Evolutionary conservation across 495 filamentous ascomycete species (phyloP).

Genomic region (Rusavskia elegans): DNA sequence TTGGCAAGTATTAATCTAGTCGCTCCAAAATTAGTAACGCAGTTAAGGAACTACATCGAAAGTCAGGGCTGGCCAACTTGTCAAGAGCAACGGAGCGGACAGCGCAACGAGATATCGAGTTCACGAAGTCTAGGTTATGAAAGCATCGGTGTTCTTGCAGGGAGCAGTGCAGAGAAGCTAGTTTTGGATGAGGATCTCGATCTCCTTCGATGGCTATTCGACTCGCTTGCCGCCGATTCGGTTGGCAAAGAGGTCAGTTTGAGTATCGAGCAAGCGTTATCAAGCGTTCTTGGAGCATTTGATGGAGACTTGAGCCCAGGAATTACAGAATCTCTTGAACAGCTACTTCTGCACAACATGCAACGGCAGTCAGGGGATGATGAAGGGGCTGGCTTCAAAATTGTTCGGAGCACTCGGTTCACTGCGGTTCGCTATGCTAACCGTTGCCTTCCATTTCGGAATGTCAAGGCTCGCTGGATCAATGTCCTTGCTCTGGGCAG

Average conservation of each 20-base stretch:
- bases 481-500: slow-evolving; percentile 63
- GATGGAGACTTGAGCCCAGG: slow-evolving; percentile 26
- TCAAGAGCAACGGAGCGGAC: slow-evolving; percentile 31
- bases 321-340: slow-evolving; percentile 32
- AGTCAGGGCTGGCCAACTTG: slow-evolving; percentile 71
- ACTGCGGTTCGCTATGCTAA: slow-evolving; percentile 82
- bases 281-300: slow-evolving; percentile 52
- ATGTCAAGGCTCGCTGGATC: slow-evolving; percentile 73
- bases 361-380: slow-evolving; percentile 31
- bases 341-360: slow-evolving; percentile 56
- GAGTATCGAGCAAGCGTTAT: slow-evolving; percentile 78
- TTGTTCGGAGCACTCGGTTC: slow-evolving; percentile 56
- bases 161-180: slow-evolving; percentile 29
- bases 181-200: slow-evolving; percentile 39
- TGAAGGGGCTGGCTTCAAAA: slow-evolving; percentile 20
- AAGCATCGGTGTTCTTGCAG: slow-evolving; percentile 61
- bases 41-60: slow-evolving; percentile 58
- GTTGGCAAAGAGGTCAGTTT: slow-evolving; percentile 59
- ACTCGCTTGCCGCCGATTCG: slow-evolving; percentile 63
- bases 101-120: slow-evolving; percentile 31
- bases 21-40: slow-evolving; percentile 52
- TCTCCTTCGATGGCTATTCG: slow-evolving; percentile 64
- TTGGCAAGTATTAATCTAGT: slow-evolving; percentile 40
- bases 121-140: slow-evolving; percentile 68
- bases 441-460: slow-evolving; percentile 64